phyloP scores from a whole-genome alignment of 768 basidiomycete species.

The Obba rivulosa region DNA sequence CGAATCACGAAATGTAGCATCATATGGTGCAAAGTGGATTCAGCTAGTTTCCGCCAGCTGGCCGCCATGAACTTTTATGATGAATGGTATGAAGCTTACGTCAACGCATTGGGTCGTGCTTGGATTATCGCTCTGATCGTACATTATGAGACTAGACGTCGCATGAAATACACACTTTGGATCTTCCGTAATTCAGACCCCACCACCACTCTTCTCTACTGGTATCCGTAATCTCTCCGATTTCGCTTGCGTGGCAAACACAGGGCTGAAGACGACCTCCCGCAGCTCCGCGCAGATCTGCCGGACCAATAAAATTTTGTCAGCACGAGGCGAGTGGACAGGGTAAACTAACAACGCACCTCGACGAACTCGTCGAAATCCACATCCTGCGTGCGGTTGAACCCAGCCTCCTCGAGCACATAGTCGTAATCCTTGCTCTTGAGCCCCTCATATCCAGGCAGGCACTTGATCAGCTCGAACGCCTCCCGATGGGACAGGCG shows the following conservation, averaged over 20 bases:
- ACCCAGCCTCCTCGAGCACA: slow-evolving; percentile 73
- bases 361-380: slow-evolving; percentile 87
- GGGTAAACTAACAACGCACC: slow-evolving; percentile 38
- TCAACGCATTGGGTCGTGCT: no score
- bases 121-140: no score
- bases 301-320: neutral
- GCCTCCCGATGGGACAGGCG: slow-evolving; percentile 34
- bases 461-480: slow-evolving; percentile 22
- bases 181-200: slow-evolving; percentile 37
- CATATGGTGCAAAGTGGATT: no score
- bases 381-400: slow-evolving; percentile 47
- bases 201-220: slow-evolving; percentile 51
- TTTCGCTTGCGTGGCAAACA: slow-evolving; percentile 24
- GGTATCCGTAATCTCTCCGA: slow-evolving; percentile 41
- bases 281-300: slow-evolving; percentile 74
- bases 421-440: slow-evolving; percentile 63
- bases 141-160: no score
- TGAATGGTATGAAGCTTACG: no score
- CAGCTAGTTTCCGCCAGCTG: no score
- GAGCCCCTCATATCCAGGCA: slow-evolving; percentile 53
- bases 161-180: no score
- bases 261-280: slow-evolving; percentile 50
- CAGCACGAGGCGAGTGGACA: neutral
- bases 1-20: no score
- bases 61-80: no score